Evolutionary conservation across 176 grass and related monocot genomes (phyloP).

Genomic region (Leersia perrieri): DNA sequence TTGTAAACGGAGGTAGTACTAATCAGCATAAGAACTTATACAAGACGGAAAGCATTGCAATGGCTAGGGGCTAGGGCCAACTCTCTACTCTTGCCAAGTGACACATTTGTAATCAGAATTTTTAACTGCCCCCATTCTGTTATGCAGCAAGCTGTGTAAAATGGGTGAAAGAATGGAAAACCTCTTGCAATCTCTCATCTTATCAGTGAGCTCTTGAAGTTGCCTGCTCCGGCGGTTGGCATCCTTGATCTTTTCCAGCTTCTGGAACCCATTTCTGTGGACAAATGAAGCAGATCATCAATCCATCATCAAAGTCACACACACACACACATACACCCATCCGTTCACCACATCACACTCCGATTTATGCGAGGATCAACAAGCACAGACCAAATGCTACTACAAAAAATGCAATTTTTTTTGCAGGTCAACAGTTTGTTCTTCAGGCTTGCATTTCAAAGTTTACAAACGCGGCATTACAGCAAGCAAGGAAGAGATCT

Average conservation of each 20-base stretch:
- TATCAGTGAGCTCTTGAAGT: conserved; percentile 87
- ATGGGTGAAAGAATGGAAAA: conserved; percentile 16
- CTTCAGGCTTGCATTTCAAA: neutral
- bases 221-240: conserved; percentile 76
- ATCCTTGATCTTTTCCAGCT: conserved; percentile 97
- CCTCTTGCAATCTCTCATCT: conserved; percentile 99
- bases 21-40: neutral
- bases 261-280: conserved; percentile 93
- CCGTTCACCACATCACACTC: neutral
- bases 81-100: neutral
- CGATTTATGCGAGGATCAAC: neutral
- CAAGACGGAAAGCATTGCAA: neutral
- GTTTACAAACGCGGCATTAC: neutral
- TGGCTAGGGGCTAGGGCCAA: neutral
- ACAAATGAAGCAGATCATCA: neutral
- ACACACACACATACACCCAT: too few species aligned
- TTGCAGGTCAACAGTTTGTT: neutral
- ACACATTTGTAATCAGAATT: neutral
- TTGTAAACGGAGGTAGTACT: too few species aligned
- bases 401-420: neutral
- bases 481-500: conserved; percentile 14
- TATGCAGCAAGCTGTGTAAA: neutral
- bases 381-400: neutral
- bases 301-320: neutral
- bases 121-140: neutral